Base-by-base conservation (phyloP, 2,329 filamentous ascomycete genomes). In the Parastagonospora nodorum region DNA sequence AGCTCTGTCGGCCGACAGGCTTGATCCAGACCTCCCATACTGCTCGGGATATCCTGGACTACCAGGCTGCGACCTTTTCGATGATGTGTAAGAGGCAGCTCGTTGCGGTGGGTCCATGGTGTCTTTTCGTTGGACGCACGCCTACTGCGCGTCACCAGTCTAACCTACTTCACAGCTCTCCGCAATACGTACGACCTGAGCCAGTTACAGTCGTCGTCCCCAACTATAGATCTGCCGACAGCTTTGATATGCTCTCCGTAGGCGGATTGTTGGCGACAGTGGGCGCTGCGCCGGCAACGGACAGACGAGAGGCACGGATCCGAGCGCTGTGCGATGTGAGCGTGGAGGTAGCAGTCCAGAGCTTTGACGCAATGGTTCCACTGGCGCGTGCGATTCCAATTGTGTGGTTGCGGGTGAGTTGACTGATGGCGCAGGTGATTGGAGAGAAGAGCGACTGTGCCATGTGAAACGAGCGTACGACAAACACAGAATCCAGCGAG, bases 71-170 rank as follows among this genome's bases (percentile, higher is more conserved):
- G 51, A 60, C 27, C 51, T 50, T 42, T 45, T 54, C 14, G 51
- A 54, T 44, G 58, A 55, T 30, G 55, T 37, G 45, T 51, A 52
- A 15, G 64, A 63, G 30, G 55, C 55, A 36, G 53, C 48, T 48
- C 61, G 64, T 38, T 44, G 45, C 42, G 56, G 55, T 46, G 55
- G 48, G 37, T 46, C 60, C 67, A 72, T 72, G 27, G 49, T 48
- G 44, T 24, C 50, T 42, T 47, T 39, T n/a, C 43, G 45, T 36
- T 57, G 19, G 19, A 24, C 35, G 33, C 27, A 30, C 32, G 35
- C 29, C 30, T 40, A 50, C 39, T 46, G 44, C 41, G 38, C 31
- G 35, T 24, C 15, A 50, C 33, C 15, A 29, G 16, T 4, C 19
- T 29, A 6, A 33, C 19, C 39, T 44, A 15, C 11, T 27, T 27